Percentiles rank a stretch among this genome's conserved stretches.
Evolutionary conservation across 2,329 filamentous ascomycete genomes (phyloP).

Genomic region (Diatrype stigma): DNA sequence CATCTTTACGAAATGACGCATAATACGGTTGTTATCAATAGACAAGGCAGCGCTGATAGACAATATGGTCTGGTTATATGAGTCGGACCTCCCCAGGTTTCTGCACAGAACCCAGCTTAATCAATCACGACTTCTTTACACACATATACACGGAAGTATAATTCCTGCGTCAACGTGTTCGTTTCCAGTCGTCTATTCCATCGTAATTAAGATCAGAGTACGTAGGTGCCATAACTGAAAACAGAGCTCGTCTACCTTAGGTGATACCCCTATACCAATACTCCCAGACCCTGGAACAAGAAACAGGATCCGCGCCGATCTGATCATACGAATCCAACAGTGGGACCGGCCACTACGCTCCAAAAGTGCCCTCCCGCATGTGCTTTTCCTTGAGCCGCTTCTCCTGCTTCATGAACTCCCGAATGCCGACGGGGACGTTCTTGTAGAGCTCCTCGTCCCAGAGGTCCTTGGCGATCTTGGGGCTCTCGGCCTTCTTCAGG

Average conservation of each 20-base stretch:
- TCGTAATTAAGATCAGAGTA: too few species aligned
- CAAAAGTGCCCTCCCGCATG: constrained; percentile 47
- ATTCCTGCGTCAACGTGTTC: too few species aligned
- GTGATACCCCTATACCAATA: too few species aligned
- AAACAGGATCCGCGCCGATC: too few species aligned
- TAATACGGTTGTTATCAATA: background rate
- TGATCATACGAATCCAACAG: background rate
- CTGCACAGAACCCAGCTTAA: too few species aligned
- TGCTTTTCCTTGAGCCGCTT: constrained; percentile 82
- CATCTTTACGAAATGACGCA: background rate
- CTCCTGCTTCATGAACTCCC: constrained; percentile 96
- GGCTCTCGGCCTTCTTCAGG: constrained; percentile 30
- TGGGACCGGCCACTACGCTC: constrained; percentile 26
- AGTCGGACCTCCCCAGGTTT: background rate
- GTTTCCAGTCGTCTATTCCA: too few species aligned
- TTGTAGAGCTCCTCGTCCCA: constrained; percentile 69
- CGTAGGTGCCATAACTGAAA: too few species aligned
- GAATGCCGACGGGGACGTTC: constrained; percentile 83
- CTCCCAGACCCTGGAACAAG: too few species aligned
- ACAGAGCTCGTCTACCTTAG: too few species aligned
- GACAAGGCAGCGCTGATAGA: background rate
- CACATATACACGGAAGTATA: too few species aligned
- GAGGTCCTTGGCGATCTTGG: constrained; percentile 45
- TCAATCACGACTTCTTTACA: too few species aligned
- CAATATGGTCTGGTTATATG: background rate